A percentile compares a stretch with the other conserved stretches of the same genome.
Evolutionary conservation across 139 green algal genomes (phyloP).

Genomic region (Chlorella sp.): DNA sequence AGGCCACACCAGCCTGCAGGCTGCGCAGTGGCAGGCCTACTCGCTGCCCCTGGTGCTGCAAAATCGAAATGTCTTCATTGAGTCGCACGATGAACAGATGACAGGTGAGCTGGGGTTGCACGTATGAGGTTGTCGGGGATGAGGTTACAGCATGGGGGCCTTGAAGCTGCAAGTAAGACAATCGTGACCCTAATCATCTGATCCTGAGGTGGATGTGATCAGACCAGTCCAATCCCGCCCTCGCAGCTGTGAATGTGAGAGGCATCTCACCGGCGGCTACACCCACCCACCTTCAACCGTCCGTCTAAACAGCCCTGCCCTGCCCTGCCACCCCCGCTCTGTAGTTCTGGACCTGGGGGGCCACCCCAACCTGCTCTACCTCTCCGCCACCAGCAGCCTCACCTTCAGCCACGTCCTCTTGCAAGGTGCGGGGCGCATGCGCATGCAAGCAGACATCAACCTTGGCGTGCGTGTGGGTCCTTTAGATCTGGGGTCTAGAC

Average conservation of each 20-base stretch:
- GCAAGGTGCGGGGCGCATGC: constrained; percentile 5
- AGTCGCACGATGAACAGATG: neutral
- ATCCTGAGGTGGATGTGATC: no score
- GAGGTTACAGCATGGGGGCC: no score
- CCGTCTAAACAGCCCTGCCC: neutral
- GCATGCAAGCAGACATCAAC: no score
- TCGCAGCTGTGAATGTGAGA: no score
- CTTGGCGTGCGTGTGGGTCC: no score
- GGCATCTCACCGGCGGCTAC: no score
- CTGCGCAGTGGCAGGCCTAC: neutral
- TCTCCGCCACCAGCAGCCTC: neutral
- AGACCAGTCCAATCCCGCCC: no score
- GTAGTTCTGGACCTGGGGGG: neutral
- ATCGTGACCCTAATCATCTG: no score
- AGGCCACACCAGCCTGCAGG: neutral
- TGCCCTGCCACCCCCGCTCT: neutral
- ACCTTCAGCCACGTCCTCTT: neutral
- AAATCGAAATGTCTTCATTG: neutral
- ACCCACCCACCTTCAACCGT: neutral
- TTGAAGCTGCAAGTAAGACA: no score
- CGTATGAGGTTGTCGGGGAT: no score
- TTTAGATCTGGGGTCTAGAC: no score
- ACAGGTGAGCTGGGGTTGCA: neutral
- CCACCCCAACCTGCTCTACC: neutral
- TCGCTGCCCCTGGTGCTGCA: constrained; percentile 11